A percentile compares a stretch with the other conserved stretches of the same genome.
Evolutionary conservation across 140 eudicot genomes (phyloP).

Genomic region (Anethum foeniculum): DNA sequence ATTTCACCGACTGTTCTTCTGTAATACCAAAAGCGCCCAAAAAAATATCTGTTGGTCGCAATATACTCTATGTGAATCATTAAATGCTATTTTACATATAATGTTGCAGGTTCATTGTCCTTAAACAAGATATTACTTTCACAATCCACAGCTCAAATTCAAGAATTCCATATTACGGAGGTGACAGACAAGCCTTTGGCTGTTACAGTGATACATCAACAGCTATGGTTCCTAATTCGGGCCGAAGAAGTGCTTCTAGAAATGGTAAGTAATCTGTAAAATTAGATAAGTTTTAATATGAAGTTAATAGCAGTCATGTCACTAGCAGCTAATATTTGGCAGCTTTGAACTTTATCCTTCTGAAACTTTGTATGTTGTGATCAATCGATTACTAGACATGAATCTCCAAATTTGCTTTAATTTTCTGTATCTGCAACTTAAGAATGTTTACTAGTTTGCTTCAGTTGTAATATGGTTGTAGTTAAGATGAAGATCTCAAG

Average conservation of each 20-base stretch:
- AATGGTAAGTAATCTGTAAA: neutral
- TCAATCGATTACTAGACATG: too few relatives aligned
- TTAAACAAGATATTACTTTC: neutral
- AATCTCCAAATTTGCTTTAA: too few relatives aligned
- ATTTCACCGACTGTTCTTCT: too few relatives aligned
- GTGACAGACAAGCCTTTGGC: neutral
- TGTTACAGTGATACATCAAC: neutral
- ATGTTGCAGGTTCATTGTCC: neutral
- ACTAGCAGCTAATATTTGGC: neutral
- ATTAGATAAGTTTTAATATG: neutral
- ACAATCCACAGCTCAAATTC: neutral
- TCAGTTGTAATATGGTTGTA: neutral
- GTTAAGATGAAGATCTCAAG: neutral
- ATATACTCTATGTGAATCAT: neutral
- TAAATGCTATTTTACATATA: neutral
- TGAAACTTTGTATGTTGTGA: neutral
- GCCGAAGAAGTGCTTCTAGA: neutral
- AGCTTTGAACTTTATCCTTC: neutral
- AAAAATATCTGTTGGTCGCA: neutral
- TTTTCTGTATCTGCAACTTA: neutral
- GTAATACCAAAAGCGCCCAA: neutral
- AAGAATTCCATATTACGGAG: neutral
- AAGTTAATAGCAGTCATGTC: neutral
- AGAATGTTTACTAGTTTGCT: neutral
- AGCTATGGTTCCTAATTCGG: neutral